A percentile compares a stretch with the other conserved stretches of the same genome.
Conservation (phyloP, 148 eudicot genomes). For the Nyssa sinensis region DNA sequence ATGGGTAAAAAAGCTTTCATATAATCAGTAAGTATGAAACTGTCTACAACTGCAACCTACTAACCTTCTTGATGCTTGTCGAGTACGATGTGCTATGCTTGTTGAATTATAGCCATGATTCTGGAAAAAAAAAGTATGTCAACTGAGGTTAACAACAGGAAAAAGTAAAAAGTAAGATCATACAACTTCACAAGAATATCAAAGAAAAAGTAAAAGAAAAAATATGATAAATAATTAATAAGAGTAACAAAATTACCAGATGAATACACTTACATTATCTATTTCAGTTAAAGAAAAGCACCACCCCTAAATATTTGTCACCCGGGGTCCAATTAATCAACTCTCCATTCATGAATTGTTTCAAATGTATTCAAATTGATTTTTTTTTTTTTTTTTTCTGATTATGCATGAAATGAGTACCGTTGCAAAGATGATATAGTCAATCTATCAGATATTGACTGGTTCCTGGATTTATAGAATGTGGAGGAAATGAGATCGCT, state of each 20-base stretch:
- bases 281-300: neutral
- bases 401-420: too few relatives aligned
- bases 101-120: slow-evolving; percentile 31
- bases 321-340: neutral
- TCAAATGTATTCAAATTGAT: neutral
- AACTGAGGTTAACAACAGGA: neutral
- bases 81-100: slow-evolving; percentile 27
- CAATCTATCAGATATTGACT: too few relatives aligned
- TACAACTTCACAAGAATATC: neutral
- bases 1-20: neutral
- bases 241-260: neutral
- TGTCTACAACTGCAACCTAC: neutral
- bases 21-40: neutral
- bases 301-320: neutral
- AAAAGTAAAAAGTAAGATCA: neutral
- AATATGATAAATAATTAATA: neutral
- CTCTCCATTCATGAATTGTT: neutral
- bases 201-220: neutral
- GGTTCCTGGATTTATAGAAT: too few relatives aligned
- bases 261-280: neutral
- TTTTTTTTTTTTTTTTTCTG: too few relatives aligned
- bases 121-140: slow-evolving; percentile 22
- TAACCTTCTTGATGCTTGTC: slow-evolving; percentile 43
- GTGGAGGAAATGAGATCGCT: too few relatives aligned
- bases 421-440: too few relatives aligned